phyloP scores from a whole-genome alignment of 192 early-diverging fungal species.

The Podila epigama region DNA sequence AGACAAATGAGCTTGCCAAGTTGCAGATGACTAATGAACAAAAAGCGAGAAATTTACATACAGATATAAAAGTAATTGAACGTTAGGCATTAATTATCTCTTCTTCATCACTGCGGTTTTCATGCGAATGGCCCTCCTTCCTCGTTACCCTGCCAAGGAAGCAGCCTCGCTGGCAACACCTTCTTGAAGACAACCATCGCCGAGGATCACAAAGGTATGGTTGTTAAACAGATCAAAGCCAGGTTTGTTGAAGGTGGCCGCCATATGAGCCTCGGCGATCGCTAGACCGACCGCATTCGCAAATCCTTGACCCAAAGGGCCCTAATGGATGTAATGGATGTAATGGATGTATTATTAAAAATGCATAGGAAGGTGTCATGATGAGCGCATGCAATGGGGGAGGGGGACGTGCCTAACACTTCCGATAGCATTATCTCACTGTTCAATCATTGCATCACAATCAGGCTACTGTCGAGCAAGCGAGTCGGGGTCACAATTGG shows the following conservation, averaged over 20 bases:
- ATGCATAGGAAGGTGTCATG: background rate
- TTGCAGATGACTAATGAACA: conserved; percentile 70
- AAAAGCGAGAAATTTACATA: conserved; percentile 6
- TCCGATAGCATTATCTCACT: too few relatives aligned
- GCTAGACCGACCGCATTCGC: conserved; percentile 94
- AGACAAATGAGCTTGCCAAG: conserved; percentile 94
- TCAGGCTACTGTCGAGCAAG: too few relatives aligned
- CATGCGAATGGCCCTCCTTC: too few relatives aligned
- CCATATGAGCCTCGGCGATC: conserved; percentile 84
- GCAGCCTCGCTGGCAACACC: conserved; percentile 92
- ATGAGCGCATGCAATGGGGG: background rate
- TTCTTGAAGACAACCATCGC: conserved; percentile 99
- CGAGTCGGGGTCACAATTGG: too few relatives aligned
- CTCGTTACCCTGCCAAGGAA: conserved; percentile 86
- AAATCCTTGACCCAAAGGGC: conserved; percentile 95
- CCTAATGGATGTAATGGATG: conserved; percentile 40
- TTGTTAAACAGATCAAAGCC: conserved; percentile 88
- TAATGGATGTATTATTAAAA: background rate
- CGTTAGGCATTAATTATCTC: too few relatives aligned
- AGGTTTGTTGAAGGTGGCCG: conserved; percentile 91
- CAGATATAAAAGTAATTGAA: too few relatives aligned
- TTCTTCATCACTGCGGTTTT: too few relatives aligned
- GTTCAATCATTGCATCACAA: too few relatives aligned
- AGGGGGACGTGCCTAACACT: too few relatives aligned
- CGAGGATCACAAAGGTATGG: conserved; percentile 82